Evolutionary conservation across 768 basidiomycete genomes (phyloP).

Genomic region (Xerocomellus amylosporus): DNA sequence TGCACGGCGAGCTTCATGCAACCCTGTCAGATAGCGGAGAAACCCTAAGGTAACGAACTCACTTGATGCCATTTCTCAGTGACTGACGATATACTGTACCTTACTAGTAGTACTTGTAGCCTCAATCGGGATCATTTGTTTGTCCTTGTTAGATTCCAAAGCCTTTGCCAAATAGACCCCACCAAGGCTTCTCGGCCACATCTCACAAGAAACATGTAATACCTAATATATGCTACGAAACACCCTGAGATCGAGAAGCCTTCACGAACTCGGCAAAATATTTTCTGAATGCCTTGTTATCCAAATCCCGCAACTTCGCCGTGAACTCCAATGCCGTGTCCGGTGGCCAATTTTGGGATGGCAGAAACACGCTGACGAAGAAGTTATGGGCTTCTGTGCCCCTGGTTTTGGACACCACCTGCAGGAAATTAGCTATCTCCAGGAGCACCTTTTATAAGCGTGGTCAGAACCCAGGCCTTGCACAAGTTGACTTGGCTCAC

Average conservation of each 20-base stretch:
- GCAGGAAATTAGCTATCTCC: slow-evolving; percentile 85
- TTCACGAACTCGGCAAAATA: slow-evolving; percentile 85
- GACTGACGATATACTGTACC: slow-evolving; percentile 14
- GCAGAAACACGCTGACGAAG: slow-evolving; percentile 76
- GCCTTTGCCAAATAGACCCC: slow-evolving; percentile 30
- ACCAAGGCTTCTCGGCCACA: not conserved
- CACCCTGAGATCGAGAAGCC: slow-evolving; percentile 53
- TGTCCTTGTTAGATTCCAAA: slow-evolving; percentile 33
- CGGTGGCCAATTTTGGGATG: slow-evolving; percentile 83
- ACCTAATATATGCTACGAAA: slow-evolving; percentile 43
- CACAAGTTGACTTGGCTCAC: slow-evolving; percentile 44
- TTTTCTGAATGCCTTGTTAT: slow-evolving; percentile 76
- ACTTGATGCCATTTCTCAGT: slow-evolving; percentile 31
- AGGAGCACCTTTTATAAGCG: slow-evolving; percentile 63
- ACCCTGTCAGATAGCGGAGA: slow-evolving; percentile 13
- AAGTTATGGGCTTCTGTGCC: slow-evolving; percentile 82
- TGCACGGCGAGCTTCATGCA: slow-evolving; percentile 26
- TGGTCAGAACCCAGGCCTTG: not conserved
- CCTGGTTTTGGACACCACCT: slow-evolving; percentile 71
- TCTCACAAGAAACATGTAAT: slow-evolving; percentile 3
- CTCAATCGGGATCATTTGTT: slow-evolving; percentile 27
- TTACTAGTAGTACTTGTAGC: slow-evolving; percentile 4
- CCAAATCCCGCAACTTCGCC: slow-evolving; percentile 68
- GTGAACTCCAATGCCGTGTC: slow-evolving; percentile 76
- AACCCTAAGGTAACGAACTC: slow-evolving; percentile 4